A percentile compares a stretch with the other conserved stretches of the same genome.
phyloP scores from a whole-genome alignment of 139 green algal species.

The Eudorina sp. region DNA sequence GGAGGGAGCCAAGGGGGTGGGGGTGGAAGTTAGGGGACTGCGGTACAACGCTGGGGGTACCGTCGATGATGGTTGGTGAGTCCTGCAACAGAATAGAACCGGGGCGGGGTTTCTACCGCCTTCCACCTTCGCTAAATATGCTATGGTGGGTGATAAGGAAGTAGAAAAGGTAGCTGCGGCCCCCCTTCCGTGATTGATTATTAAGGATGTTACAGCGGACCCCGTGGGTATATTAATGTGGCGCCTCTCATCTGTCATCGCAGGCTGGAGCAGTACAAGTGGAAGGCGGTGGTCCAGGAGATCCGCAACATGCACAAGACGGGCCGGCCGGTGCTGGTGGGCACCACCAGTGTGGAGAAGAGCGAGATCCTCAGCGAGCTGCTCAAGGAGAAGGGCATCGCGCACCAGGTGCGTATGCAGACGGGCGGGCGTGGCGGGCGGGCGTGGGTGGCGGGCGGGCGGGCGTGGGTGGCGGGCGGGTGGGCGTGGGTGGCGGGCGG shows the following conservation, averaged over 20 bases:
- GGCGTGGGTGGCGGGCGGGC: neutral
- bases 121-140: neutral
- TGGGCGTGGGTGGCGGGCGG: neutral
- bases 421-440: neutral
- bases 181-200: no score
- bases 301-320: conserved; percentile 92
- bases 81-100: no score
- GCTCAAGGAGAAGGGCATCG: conserved; percentile 84
- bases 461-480: neutral
- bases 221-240: no score
- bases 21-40: no score
- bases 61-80: no score
- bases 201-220: no score
- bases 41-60: no score
- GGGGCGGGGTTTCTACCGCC: no score
- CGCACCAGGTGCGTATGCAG: conserved; percentile 72
- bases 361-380: conserved; percentile 86
- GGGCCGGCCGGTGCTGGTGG: conserved; percentile 94
- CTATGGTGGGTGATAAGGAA: no score
- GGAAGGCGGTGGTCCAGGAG: conserved; percentile 87
- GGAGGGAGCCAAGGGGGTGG: neutral
- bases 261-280: conserved; percentile 87
- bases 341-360: conserved; percentile 95
- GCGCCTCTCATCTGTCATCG: no score
- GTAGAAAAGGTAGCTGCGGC: no score